Percentiles rank a stretch among this genome's conserved stretches.
phyloP scores from a whole-genome alignment of 352 stramenopile species.

The Plasmopara halstedii region DNA sequence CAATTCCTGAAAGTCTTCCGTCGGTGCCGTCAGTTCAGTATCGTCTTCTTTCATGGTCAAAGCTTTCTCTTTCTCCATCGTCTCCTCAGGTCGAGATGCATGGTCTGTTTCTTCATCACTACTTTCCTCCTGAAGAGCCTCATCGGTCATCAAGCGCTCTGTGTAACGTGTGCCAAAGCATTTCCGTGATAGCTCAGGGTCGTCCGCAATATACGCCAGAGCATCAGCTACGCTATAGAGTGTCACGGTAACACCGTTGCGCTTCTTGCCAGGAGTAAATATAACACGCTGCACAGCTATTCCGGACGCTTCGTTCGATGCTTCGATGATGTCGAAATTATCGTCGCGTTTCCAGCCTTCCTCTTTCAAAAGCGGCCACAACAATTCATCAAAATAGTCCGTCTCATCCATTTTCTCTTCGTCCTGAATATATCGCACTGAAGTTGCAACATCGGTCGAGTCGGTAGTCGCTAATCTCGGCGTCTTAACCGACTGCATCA shows the following conservation, averaged over 20 bases:
- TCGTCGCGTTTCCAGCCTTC: conserved; percentile 61
- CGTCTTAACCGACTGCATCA: conserved; percentile 72
- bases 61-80: conserved; percentile 1
- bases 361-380: conserved; percentile 71
- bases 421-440: conserved; percentile 22
- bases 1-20: conserved; percentile 15
- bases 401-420: conserved; percentile 41
- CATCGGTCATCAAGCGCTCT: conserved; percentile 32
- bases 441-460: conserved; percentile 9
- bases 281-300: conserved; percentile 30
- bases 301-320: conserved; percentile 28
- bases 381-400: conserved; percentile 73
- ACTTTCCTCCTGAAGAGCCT: conserved; percentile 26
- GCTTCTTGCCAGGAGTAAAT: conserved; percentile 23
- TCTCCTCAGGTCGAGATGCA: conserved; percentile 4
- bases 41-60: background rate
- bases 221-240: conserved; percentile 48
- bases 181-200: conserved; percentile 39
- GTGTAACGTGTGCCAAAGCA: conserved; percentile 67
- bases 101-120: conserved; percentile 13
- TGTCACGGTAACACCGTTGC: conserved; percentile 15
- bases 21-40: conserved; percentile 13
- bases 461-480: conserved; percentile 18
- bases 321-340: conserved; percentile 45
- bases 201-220: conserved; percentile 45